These are phyloP conservation scores for Cucurbita pepo DNA, from an alignment of 306 rosid genomes.

Conservation along the genomic window DNA sequence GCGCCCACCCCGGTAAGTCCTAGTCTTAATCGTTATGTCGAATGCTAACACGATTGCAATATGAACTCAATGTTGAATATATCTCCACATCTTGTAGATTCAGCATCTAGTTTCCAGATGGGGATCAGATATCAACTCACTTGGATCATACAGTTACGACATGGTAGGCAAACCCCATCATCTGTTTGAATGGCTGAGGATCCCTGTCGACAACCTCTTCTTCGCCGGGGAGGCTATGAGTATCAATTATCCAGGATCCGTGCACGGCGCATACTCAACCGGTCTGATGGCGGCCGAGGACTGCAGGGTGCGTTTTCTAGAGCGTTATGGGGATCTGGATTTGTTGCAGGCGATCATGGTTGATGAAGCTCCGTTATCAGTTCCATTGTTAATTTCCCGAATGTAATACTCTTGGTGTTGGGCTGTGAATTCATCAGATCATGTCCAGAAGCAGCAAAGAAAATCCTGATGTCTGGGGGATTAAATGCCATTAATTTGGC, in stretches of 20 bases:
- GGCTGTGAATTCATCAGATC: neutral
- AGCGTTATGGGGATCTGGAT: slow-evolving; percentile 81
- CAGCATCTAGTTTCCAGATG: slow-evolving; percentile 86
- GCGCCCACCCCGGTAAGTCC: slow-evolving; percentile 68
- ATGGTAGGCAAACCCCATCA: slow-evolving; percentile 79
- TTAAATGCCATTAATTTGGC: neutral
- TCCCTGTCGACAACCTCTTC: slow-evolving; percentile 86
- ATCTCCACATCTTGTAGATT: slow-evolving; percentile 34
- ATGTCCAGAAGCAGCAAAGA: neutral
- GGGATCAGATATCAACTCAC: slow-evolving; percentile 66
- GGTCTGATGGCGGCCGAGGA: slow-evolving; percentile 95
- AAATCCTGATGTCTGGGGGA: neutral
- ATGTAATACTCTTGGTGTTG: slow-evolving; percentile 21
- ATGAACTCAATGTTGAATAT: neutral
- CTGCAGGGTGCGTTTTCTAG: slow-evolving; percentile 92
- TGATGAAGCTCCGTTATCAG: slow-evolving; percentile 38
- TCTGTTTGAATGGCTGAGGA: slow-evolving; percentile 73
- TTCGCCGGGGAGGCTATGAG: slow-evolving; percentile 99
- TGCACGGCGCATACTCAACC: slow-evolving; percentile 87
- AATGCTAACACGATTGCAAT: neutral
- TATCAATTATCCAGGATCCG: slow-evolving; percentile 55
- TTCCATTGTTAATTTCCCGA: slow-evolving; percentile 78
- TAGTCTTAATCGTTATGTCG: neutral
- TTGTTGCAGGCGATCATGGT: slow-evolving; percentile 66
- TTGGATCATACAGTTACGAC: slow-evolving; percentile 89